These are phyloP conservation scores for Apocynum venetum DNA, from an alignment of 257 asterid genomes.

Conservation along the genomic window DNA sequence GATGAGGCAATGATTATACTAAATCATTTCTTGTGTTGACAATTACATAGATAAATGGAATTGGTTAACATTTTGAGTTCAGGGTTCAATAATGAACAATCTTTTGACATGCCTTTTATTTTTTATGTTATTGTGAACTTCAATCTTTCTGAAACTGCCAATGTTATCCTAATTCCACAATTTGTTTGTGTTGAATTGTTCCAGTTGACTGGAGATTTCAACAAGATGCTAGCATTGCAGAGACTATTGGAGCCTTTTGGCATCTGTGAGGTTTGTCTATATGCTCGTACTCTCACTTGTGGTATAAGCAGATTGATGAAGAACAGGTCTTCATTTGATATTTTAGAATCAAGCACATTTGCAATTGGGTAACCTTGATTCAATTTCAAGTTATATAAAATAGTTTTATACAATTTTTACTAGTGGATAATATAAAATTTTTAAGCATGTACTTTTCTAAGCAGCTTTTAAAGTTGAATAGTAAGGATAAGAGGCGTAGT, in stretches of 20 bases:
- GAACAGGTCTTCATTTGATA: neutral
- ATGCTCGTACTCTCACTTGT: neutral
- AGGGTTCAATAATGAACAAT: neutral
- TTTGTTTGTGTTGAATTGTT: slow-evolving; percentile 14
- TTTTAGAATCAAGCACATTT: no score
- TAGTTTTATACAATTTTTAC: neutral
- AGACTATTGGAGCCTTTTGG: slow-evolving; percentile 75
- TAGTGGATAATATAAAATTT: neutral
- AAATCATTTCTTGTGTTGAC: neutral
- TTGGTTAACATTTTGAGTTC: neutral
- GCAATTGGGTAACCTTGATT: neutral
- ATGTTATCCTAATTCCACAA: neutral
- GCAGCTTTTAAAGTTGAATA: neutral
- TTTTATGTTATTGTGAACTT: neutral
- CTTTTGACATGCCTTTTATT: neutral
- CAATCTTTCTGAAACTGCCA: neutral
- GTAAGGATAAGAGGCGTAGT: neutral
- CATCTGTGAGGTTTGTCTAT: slow-evolving; percentile 74
- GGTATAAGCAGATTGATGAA: slow-evolving; percentile 1
- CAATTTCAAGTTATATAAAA: neutral
- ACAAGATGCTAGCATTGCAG: slow-evolving; percentile 81
- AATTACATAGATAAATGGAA: neutral
- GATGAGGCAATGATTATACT: neutral
- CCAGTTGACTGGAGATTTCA: slow-evolving; percentile 82
- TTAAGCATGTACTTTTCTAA: neutral